phyloP scores from a whole-genome alignment of 1,139 yeast species.

The Yamadazyma buinensis region DNA sequence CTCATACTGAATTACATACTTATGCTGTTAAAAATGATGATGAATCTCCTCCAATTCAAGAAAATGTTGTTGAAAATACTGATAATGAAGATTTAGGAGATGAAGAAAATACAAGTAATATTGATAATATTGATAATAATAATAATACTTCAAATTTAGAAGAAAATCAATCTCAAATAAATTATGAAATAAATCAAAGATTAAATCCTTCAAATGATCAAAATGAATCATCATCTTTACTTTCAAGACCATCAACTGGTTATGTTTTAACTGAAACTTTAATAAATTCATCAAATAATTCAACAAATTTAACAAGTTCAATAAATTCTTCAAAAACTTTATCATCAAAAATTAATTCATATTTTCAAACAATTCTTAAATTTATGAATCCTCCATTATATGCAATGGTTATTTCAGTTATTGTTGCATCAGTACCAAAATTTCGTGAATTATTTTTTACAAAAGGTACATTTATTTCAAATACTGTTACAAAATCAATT shows the following conservation, averaged over 20 bases:
- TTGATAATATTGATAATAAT: conserved; percentile 13
- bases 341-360: not conserved
- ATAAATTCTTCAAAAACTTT: not conserved
- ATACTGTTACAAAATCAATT: conserved; percentile 74
- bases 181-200: too few species aligned
- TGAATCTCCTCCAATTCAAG: conserved; percentile 4
- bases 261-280: conserved; percentile 5
- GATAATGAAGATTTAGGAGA: too few species aligned
- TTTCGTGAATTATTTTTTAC: conserved; percentile 66
- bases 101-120: conserved; percentile 7
- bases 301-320: not conserved
- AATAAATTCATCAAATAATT: conserved; percentile 1
- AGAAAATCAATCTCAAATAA: not conserved
- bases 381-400: conserved; percentile 95
- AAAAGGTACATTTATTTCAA: conserved; percentile 53
- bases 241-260: conserved; percentile 2
- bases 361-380: conserved; percentile 5
- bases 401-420: conserved; percentile 80
- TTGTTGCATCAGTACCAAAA: conserved; percentile 78
- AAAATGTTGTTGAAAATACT: not conserved
- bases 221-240: conserved; percentile 11
- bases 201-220: not conserved
- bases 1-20: conserved; percentile 35
- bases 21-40: conserved; percentile 15
- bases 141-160: conserved; percentile 6